Percentiles rank a stretch among this genome's conserved stretches.
Evolutionary conservation across 768 basidiomycete species (phyloP).

Genomic region (Ephemerocybe angulata): DNA sequence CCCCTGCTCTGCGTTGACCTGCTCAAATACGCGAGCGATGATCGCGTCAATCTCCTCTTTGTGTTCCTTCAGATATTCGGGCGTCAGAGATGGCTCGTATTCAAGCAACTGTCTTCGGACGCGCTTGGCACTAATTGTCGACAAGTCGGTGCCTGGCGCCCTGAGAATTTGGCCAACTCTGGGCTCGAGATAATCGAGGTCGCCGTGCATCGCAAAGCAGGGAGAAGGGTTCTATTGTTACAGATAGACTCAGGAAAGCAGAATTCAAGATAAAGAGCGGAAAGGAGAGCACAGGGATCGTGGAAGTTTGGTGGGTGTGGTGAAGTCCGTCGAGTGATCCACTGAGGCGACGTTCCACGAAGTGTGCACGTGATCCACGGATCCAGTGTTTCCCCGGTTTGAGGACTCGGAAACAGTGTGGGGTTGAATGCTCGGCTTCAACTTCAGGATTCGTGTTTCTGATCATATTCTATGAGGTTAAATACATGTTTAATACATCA

Average conservation of each 20-base stretch:
- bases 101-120: constrained; percentile 73
- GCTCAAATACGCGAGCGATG: constrained; percentile 64
- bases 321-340: background rate
- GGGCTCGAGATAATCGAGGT: constrained; percentile 53
- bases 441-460: too few relatives aligned
- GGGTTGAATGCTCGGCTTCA: background rate
- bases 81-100: constrained; percentile 48
- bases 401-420: too few relatives aligned
- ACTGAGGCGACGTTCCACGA: background rate
- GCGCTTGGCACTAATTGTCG: constrained; percentile 82
- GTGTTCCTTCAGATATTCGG: constrained; percentile 60
- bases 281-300: constrained; percentile 5
- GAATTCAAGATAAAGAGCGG: background rate
- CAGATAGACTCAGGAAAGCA: constrained; percentile 19
- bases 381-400: background rate
- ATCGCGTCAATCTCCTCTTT: constrained; percentile 65
- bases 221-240: constrained; percentile 17
- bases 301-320: constrained; percentile 2
- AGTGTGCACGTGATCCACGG: background rate
- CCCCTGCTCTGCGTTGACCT: constrained; percentile 42
- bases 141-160: constrained; percentile 72
- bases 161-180: constrained; percentile 67
- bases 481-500: constrained; percentile 27
- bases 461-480: background rate
- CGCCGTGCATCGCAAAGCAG: constrained; percentile 44